Percentiles rank a stretch among this genome's conserved stretches.
Evolutionary conservation across 2,329 filamentous ascomycete species (phyloP).

Genomic region (Bimuria novae-zelandiae): DNA sequence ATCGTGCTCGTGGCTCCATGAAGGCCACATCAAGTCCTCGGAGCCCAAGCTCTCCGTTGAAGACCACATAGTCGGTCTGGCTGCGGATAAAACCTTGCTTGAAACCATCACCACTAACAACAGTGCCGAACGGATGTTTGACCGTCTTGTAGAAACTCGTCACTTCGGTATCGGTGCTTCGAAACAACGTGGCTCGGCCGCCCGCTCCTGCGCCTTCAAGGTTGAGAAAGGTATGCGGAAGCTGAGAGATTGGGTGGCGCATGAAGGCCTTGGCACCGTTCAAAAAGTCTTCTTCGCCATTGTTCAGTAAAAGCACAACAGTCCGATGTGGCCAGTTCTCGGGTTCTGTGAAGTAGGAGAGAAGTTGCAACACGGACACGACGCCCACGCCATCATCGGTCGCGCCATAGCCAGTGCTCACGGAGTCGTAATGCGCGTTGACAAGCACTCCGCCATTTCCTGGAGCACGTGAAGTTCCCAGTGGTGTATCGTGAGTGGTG

Average conservation of each 20-base stretch:
- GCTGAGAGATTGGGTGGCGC: constrained; percentile 77
- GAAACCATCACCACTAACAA: constrained; percentile 84
- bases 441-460: constrained; percentile 79
- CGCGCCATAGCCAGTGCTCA: constrained; percentile 88
- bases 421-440: constrained; percentile 94
- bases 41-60: constrained; percentile 75
- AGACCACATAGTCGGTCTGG: constrained; percentile 87
- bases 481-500: constrained; percentile 53
- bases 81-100: constrained; percentile 77
- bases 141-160: constrained; percentile 75
- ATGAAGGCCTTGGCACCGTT: constrained; percentile 86
- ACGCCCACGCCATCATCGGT: constrained; percentile 94
- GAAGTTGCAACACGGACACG: constrained; percentile 80
- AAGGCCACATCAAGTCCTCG: constrained; percentile 93
- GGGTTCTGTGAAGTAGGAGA: constrained; percentile 78
- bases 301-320: constrained; percentile 86
- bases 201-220: constrained; percentile 94
- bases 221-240: constrained; percentile 88
- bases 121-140: constrained; percentile 79
- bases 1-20: constrained; percentile 80
- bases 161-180: constrained; percentile 84
- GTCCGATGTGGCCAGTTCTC: constrained; percentile 76
- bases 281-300: constrained; percentile 91
- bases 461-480: constrained; percentile 45
- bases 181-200: constrained; percentile 83